phyloP scores from a whole-genome alignment of 139 green algal genomes.

The Chlorella sp. region DNA sequence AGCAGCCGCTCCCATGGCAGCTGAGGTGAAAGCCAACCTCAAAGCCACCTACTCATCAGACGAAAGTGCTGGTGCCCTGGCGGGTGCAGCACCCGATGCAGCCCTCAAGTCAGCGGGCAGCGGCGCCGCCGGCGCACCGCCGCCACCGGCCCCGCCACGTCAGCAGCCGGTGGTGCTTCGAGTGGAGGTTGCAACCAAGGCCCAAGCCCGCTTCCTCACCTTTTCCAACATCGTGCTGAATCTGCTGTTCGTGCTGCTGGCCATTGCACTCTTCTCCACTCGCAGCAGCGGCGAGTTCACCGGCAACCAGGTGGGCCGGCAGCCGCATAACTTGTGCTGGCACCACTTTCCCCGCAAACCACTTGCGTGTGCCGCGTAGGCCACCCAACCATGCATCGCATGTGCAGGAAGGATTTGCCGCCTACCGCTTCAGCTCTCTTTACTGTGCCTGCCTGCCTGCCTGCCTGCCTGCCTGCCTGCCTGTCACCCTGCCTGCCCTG shows the following conservation, averaged over 20 bases:
- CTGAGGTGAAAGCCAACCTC: no score
- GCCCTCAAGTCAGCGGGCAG: not conserved
- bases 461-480: no score
- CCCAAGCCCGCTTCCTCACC: not conserved
- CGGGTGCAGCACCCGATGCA: no score
- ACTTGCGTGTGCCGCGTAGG: no score
- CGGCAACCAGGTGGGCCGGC: not conserved
- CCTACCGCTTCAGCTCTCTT: no score
- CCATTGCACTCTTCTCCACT: not conserved
- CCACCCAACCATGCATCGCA: no score
- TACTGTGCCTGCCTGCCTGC: not conserved
- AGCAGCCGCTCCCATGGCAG: no score
- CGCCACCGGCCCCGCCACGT: no score
- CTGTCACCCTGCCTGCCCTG: not conserved
- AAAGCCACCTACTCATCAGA: no score
- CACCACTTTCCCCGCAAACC: no score
- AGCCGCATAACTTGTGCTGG: not conserved
- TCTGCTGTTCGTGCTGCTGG: not conserved
- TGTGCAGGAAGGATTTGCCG: no score
- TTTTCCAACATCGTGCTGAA: not conserved
- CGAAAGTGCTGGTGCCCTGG: no score
- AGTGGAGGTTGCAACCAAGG: slow-evolving; percentile 16
- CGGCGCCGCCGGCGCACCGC: not conserved
- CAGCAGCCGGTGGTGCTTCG: not conserved
- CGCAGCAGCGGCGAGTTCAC: not conserved